A percentile compares a stretch with the other conserved stretches of the same genome.
Evolutionary conservation across 106 monocot genomes (phyloP).

Genomic region (Dendrobium chrysotoxum): DNA sequence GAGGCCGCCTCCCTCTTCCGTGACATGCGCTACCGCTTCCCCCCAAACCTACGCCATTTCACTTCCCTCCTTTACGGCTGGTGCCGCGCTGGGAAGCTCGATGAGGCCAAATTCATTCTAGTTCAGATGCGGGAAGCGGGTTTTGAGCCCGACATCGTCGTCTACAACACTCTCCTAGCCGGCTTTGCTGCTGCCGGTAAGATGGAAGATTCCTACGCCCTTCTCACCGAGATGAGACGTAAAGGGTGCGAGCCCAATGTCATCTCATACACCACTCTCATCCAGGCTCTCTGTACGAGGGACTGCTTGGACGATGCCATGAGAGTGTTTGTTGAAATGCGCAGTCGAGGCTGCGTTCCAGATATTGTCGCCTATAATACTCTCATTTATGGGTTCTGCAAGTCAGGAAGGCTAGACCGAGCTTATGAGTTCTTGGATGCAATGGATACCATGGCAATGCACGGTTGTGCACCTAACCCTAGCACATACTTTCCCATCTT

Average conservation of each 20-base stretch:
- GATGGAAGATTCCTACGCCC: conserved; percentile 63
- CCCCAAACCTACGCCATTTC: conserved; percentile 61
- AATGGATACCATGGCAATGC: conserved; percentile 50
- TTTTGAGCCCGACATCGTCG: conserved; percentile 65
- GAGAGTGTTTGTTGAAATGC: conserved; percentile 81
- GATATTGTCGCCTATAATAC: conserved; percentile 68
- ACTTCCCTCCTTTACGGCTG: conserved; percentile 83
- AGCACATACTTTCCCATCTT: conserved; percentile 47
- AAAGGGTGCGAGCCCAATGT: conserved; percentile 67
- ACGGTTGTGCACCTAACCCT: conserved; percentile 48
- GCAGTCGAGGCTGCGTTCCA: conserved; percentile 25
- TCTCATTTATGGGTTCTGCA: conserved; percentile 72
- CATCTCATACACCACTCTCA: conserved; percentile 66
- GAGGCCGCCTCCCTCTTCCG: conserved; percentile 76
- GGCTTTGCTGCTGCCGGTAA: conserved; percentile 57
- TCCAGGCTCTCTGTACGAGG: conserved; percentile 55
- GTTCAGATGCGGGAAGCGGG: conserved; percentile 57
- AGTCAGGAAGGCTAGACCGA: conserved; percentile 41
- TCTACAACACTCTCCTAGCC: conserved; percentile 62
- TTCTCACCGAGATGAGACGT: conserved; percentile 57
- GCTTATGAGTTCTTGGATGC: conserved; percentile 53
- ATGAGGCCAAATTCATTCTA: conserved; percentile 65
- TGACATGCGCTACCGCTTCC: conserved; percentile 54
- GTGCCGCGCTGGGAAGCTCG: conserved; percentile 75
- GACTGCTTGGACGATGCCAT: conserved; percentile 73